Conservation (phyloP, 495 filamentous ascomycete genomes). For the Hypomontagnella monticulosa region DNA sequence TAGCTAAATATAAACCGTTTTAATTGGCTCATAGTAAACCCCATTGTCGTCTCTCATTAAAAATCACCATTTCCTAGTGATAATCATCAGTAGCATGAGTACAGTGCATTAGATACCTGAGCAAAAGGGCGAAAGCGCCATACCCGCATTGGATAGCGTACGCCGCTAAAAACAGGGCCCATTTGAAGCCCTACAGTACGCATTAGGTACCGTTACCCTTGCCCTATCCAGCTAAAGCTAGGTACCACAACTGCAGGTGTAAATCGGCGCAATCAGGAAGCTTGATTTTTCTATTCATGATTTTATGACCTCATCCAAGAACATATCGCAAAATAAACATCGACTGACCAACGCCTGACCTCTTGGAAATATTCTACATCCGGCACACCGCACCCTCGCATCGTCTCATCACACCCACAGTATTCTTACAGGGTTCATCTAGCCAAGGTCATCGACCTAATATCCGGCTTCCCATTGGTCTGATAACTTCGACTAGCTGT, state of each 20-base stretch:
- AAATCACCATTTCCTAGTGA: no score
- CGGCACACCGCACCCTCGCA: slow-evolving; percentile 26
- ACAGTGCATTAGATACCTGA: no score
- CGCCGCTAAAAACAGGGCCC: not conserved
- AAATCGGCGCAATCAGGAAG: no score
- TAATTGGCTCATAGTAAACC: no score
- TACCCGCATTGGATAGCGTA: no score
- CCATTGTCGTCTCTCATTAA: no score
- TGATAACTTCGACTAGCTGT: not conserved
- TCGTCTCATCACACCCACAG: slow-evolving; percentile 26
- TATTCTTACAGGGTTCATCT: slow-evolving; percentile 5
- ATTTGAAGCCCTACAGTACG: not conserved
- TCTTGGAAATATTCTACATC: slow-evolving; percentile 8
- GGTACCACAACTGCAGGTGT: not conserved
- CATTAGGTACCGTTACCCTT: not conserved
- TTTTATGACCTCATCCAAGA: slow-evolving; percentile 38
- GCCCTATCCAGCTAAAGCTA: slow-evolving; percentile 18
- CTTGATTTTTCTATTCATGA: slow-evolving; percentile 1
- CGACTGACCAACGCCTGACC: slow-evolving; percentile 40
- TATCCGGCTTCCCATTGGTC: slow-evolving; percentile 26
- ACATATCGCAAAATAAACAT: slow-evolving; percentile 23
- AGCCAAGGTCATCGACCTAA: slow-evolving; percentile 3
- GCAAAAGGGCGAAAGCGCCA: no score
- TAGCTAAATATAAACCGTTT: no score
- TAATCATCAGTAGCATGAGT: no score